Percentiles rank a stretch among this genome's conserved stretches.
Evolutionary conservation across 805 yeast species (phyloP).

Genomic region (Millerago galiae): DNA sequence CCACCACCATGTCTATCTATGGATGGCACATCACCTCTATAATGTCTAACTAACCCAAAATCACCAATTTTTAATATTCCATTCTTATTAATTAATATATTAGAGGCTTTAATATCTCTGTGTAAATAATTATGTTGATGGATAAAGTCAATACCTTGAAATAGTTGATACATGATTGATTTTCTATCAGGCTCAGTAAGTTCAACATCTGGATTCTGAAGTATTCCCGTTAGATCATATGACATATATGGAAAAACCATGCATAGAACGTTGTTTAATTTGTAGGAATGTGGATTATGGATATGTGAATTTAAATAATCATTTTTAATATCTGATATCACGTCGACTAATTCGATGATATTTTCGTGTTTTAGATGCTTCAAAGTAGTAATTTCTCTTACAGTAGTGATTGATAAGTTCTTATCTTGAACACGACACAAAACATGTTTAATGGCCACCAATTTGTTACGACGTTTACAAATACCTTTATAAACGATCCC

Average conservation of each 20-base stretch:
- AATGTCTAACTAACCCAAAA: conserved; percentile 85
- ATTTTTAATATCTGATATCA: conserved; percentile 49
- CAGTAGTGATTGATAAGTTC: conserved; percentile 83
- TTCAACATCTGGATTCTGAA: conserved; percentile 68
- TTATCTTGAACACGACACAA: conserved; percentile 44
- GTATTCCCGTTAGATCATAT: conserved; percentile 82
- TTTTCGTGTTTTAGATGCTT: conserved; percentile 64
- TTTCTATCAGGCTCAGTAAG: conserved; percentile 68
- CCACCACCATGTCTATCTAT: conserved; percentile 40
- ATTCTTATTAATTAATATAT: conserved; percentile 66
- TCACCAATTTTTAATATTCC: conserved; percentile 90
- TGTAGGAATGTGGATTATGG: conserved; percentile 1
- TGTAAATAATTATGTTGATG: conserved; percentile 62
- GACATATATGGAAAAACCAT: conserved; percentile 93
- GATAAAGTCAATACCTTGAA: conserved; percentile 75
- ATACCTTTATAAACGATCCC: conserved; percentile 83
- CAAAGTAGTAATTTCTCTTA: conserved; percentile 82
- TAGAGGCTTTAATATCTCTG: conserved; percentile 96
- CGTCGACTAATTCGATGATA: conserved; percentile 70
- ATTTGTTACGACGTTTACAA: conserved; percentile 21
- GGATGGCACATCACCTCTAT: conserved; percentile 55
- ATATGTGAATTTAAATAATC: conserved; percentile 12
- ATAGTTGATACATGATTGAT: conserved; percentile 71
- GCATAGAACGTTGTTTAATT: conserved; percentile 42
- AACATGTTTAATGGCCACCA: conserved; percentile 85